Evolutionary conservation across 176 grass and related monocot genomes (phyloP).

Genomic region (Ampelocalamus luodianensis): DNA sequence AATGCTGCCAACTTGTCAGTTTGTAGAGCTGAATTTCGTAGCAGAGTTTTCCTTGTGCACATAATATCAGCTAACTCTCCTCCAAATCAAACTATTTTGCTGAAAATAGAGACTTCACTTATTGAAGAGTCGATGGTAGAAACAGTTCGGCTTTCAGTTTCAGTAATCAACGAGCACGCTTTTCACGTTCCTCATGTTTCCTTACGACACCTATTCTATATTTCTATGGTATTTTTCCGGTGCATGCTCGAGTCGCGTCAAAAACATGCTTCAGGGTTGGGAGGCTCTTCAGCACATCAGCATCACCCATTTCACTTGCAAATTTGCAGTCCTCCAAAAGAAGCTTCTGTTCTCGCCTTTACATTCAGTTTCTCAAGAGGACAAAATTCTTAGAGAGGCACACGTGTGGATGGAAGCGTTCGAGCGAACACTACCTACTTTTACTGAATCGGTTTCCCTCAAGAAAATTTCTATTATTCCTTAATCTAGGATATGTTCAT

Average conservation of each 20-base stretch:
- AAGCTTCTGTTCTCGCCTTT: neutral
- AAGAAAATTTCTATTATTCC: too few relatives aligned
- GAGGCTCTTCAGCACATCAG: neutral
- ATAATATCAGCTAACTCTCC: neutral
- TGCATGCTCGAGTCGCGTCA: neutral
- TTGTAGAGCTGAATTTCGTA: neutral
- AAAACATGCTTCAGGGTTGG: neutral
- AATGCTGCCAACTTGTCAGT: neutral
- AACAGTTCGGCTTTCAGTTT: neutral
- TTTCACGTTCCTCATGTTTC: constrained; percentile 16
- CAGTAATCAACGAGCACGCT: neutral
- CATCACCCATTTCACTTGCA: neutral
- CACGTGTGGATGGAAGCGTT: constrained; percentile 14
- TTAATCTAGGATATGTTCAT: neutral
- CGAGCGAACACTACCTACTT: neutral
- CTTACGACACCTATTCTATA: neutral
- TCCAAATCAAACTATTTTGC: neutral
- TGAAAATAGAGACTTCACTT: neutral
- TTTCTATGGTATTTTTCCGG: neutral
- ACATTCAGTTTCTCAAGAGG: neutral
- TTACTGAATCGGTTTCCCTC: neutral
- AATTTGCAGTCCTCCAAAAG: neutral
- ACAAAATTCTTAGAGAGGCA: neutral
- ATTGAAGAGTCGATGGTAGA: neutral
- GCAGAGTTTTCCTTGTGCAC: neutral